These are phyloP conservation scores for Primulina huaijiensis DNA, from an alignment of 257 asterid species.

Conservation along the genomic window DNA sequence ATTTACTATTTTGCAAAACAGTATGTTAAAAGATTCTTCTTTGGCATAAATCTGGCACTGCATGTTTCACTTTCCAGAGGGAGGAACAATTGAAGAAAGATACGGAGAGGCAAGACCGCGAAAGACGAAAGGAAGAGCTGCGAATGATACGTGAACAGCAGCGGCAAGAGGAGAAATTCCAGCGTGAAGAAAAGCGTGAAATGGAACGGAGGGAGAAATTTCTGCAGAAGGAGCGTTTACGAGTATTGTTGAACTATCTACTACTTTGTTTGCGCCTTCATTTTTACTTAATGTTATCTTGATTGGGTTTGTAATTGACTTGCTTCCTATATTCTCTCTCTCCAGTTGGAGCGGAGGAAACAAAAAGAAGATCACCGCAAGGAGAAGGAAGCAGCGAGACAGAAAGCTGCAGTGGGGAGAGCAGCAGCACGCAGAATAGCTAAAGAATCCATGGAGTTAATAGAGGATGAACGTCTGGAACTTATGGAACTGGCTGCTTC, in stretches of 20 bases:
- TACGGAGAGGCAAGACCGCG: constrained; percentile 91
- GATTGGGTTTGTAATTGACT: constrained; percentile 12
- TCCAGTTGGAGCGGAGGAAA: constrained; percentile 85
- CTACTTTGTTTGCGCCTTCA: neutral
- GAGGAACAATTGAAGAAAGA: constrained; percentile 95
- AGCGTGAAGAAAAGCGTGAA: constrained; percentile 98
- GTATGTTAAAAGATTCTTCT: neutral
- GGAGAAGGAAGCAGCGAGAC: constrained; percentile 83
- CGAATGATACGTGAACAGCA: constrained; percentile 79
- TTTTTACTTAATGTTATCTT: constrained; percentile 11
- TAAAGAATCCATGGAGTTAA: constrained; percentile 90
- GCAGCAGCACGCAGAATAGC: constrained; percentile 92
- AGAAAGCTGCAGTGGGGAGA: constrained; percentile 86
- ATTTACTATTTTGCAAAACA: neutral
- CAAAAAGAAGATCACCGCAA: constrained; percentile 84
- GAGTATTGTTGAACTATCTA: constrained; percentile 40
- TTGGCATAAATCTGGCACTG: constrained; percentile 28
- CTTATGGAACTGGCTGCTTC: constrained; percentile 96
- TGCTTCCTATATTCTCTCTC: constrained; percentile 8
- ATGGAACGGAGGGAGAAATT: constrained; percentile 91
- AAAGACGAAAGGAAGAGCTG: constrained; percentile 81
- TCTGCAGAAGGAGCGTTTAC: constrained; percentile 81
- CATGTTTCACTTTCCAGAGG: constrained; percentile 44
- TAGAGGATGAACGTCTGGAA: constrained; percentile 97
- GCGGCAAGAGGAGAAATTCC: constrained; percentile 81